phyloP scores from a whole-genome alignment of 2,329 filamentous ascomycete genomes.

The Diplodia mutila region DNA sequence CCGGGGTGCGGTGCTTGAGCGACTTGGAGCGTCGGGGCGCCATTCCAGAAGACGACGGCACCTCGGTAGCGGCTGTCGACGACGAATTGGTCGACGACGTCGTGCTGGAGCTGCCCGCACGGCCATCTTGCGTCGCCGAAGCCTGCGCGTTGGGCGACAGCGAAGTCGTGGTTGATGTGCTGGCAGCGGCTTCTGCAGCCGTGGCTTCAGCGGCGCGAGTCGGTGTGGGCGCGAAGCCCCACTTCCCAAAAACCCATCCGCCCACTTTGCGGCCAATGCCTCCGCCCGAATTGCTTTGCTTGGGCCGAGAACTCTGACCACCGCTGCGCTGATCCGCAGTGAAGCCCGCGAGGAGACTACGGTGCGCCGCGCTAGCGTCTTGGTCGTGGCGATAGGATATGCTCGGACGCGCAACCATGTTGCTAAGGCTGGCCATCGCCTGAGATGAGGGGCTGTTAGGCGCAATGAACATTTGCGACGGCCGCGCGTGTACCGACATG shows the following conservation, averaged over 20 bases:
- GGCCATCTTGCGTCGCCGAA: slow-evolving; percentile 5
- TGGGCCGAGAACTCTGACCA: slow-evolving; percentile 14
- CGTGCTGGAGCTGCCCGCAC: slow-evolving; percentile 17
- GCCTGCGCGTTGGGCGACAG: slow-evolving; percentile 16
- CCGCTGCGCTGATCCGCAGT: slow-evolving; percentile 30
- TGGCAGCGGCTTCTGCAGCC: slow-evolving; percentile 5
- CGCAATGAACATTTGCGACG: slow-evolving; percentile 69
- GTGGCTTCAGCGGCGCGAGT: slow-evolving; percentile 21
- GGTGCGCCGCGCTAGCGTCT: slow-evolving; percentile 58
- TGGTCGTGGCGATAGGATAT: slow-evolving; percentile 44
- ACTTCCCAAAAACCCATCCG: slow-evolving; percentile 67
- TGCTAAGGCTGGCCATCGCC: slow-evolving; percentile 35
- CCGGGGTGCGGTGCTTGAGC: slow-evolving; percentile 35
- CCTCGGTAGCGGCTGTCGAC: not conserved
- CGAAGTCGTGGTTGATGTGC: slow-evolving; percentile 27
- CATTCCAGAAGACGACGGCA: not conserved
- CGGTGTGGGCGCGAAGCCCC: slow-evolving; percentile 56
- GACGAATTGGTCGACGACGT: not conserved
- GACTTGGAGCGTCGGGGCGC: slow-evolving; percentile 10
- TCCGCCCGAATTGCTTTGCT: slow-evolving; percentile 21
- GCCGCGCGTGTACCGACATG: slow-evolving; percentile 78
- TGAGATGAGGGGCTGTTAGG: slow-evolving; percentile 43
- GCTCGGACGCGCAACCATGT: slow-evolving; percentile 46
- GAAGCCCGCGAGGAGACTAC: slow-evolving; percentile 50
- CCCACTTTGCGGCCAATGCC: slow-evolving; percentile 60